These are phyloP conservation scores for Houttuynia cordata DNA, from an alignment of 164 flowering plant genomes.

Conservation along the genomic window DNA sequence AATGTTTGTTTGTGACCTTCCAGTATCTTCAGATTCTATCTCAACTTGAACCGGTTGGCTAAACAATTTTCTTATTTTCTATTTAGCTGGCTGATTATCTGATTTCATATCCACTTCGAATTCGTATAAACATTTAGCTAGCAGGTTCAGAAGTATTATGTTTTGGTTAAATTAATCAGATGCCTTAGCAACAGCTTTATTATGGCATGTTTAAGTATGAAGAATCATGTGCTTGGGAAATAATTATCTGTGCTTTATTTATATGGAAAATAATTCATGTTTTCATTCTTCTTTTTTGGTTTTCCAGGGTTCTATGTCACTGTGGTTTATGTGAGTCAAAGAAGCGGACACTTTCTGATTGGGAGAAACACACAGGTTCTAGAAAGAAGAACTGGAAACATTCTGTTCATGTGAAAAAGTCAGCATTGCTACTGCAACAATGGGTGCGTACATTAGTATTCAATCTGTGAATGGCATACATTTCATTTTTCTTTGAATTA, in stretches of 20 bases:
- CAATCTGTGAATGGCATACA: conserved; percentile 1
- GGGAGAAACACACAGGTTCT: conserved; percentile 93
- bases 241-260: too few relatives aligned
- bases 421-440: conserved; percentile 69
- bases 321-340: conserved; percentile 77
- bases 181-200: too few relatives aligned
- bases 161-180: too few relatives aligned
- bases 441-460: conserved; percentile 53
- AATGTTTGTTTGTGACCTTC: neutral
- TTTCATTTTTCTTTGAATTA: conserved; percentile 1
- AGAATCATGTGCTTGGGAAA: too few relatives aligned
- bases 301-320: conserved; percentile 73
- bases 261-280: neutral
- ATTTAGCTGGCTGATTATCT: neutral
- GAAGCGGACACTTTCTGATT: conserved; percentile 73
- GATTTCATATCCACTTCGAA: too few relatives aligned
- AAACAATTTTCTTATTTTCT: neutral
- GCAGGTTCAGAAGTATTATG: neutral
- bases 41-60: neutral
- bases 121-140: neutral
- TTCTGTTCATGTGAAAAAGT: conserved; percentile 75
- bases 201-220: too few relatives aligned
- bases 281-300: neutral
- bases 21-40: neutral
- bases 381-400: conserved; percentile 74